Evolutionary conservation across 768 basidiomycete genomes (phyloP).

Genomic region (Mycena filopes): DNA sequence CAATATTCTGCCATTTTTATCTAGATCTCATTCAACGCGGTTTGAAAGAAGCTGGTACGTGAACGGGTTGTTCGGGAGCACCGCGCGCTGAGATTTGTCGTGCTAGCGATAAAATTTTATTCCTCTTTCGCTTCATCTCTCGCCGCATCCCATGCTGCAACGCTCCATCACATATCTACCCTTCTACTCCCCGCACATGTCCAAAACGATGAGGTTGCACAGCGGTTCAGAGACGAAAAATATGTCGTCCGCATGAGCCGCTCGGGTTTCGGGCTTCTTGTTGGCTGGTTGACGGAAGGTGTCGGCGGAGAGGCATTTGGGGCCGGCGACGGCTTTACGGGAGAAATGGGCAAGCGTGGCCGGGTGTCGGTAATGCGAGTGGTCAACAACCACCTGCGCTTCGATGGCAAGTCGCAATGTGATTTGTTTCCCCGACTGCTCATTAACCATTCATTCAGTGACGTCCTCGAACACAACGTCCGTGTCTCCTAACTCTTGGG

Average conservation of each 20-base stretch:
- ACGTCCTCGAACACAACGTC: conserved; percentile 75
- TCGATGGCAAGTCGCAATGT: conserved; percentile 73
- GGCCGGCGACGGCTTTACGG: conserved; percentile 79
- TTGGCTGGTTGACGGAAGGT: conserved; percentile 97
- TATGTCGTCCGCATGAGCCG: conserved; percentile 91
- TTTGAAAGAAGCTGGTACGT: conserved; percentile 88
- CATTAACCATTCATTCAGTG: conserved; percentile 55
- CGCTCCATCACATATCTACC: conserved; percentile 81
- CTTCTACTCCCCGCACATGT: conserved; percentile 87
- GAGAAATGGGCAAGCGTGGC: conserved; percentile 85
- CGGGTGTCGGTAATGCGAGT: conserved; percentile 92
- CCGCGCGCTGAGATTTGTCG: conserved; percentile 21
- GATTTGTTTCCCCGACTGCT: conserved; percentile 28
- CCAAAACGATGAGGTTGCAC: conserved; percentile 82
- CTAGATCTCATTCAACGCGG: conserved; percentile 92
- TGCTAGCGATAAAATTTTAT: conserved; percentile 79
- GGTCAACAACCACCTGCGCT: conserved; percentile 91
- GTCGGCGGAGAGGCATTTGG: conserved; percentile 88
- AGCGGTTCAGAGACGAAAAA: conserved; percentile 89
- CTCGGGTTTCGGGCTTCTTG: conserved; percentile 89
- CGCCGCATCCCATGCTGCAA: conserved; percentile 69
- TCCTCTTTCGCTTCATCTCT: conserved; percentile 75
- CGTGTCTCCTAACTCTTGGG: conserved; percentile 75
- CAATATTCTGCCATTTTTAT: conserved; percentile 97
- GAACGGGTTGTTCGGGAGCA: not conserved